These are phyloP conservation scores for Sugiyamaella smithiae DNA, from an alignment of 805 yeast genomes.

Conservation along the genomic window DNA sequence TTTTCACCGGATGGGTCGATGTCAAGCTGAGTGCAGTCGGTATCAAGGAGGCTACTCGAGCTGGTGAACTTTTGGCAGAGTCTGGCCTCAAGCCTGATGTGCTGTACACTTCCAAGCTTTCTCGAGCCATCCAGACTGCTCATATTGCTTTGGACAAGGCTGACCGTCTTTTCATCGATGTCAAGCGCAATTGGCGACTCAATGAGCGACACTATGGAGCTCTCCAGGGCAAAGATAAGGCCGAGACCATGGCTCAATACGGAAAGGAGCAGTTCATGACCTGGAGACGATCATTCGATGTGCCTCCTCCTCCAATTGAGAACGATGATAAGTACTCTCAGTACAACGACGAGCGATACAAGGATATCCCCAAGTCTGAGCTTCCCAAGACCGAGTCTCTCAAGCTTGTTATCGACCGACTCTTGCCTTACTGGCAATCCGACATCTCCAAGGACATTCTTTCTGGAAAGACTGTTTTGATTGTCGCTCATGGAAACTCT, in stretches of 20 bases:
- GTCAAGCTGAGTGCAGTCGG: slow-evolving; percentile 81
- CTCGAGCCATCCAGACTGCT: slow-evolving; percentile 97
- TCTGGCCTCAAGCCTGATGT: slow-evolving; percentile 82
- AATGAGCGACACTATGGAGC: slow-evolving; percentile 99
- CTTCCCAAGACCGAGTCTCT: slow-evolving; percentile 94
- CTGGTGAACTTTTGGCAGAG: slow-evolving; percentile 88
- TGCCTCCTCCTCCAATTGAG: slow-evolving; percentile 90
- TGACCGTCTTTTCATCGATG: slow-evolving; percentile 88
- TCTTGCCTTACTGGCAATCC: slow-evolving; percentile 96
- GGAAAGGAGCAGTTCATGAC: slow-evolving; percentile 93
- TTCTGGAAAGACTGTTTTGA: slow-evolving; percentile 82
- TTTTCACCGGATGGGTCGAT: slow-evolving; percentile 99
- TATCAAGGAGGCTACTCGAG: slow-evolving; percentile 85
- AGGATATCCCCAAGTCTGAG: slow-evolving; percentile 75
- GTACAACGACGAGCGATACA: slow-evolving; percentile 80
- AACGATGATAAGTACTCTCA: slow-evolving; percentile 81
- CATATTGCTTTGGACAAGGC: slow-evolving; percentile 84
- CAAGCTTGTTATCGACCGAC: slow-evolving; percentile 91
- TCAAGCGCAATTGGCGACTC: slow-evolving; percentile 94
- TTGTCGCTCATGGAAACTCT: slow-evolving; percentile 99
- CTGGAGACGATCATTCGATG: slow-evolving; percentile 96
- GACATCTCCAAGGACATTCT: slow-evolving; percentile 80
- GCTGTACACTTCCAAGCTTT: slow-evolving; percentile 83
- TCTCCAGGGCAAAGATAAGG: slow-evolving; percentile 97
- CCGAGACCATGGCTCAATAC: slow-evolving; percentile 79